Evolutionary conservation across 2,329 filamentous ascomycete species (phyloP).

Genomic region (Xylariaceae sp.): DNA sequence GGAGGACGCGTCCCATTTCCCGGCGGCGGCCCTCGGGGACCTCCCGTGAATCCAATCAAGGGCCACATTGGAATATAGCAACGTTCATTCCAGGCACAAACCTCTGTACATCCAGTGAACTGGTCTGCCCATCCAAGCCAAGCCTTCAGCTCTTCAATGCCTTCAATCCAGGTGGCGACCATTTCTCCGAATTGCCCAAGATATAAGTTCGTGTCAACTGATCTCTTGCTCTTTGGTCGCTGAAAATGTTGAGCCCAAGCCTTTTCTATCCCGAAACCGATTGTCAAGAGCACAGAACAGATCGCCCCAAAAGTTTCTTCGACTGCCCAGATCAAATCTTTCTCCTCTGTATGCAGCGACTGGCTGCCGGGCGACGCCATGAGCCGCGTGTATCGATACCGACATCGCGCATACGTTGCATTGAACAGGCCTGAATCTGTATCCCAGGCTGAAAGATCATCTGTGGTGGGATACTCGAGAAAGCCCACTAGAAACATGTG

Average conservation of each 20-base stretch:
- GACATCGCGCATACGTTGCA: constrained; percentile 36
- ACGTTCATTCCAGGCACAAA: constrained; percentile 38
- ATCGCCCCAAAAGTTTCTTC: constrained; percentile 36
- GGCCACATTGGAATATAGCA: constrained; percentile 52
- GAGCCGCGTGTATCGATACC: constrained; percentile 35
- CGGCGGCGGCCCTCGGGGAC: constrained; percentile 8
- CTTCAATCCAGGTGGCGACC: constrained; percentile 23
- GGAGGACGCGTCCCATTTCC: constrained; percentile 8
- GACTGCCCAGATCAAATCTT: constrained; percentile 32
- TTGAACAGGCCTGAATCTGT: constrained; percentile 29
- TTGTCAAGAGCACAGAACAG: constrained; percentile 36
- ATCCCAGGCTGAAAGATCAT: constrained; percentile 25
- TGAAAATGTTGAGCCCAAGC: constrained; percentile 26
- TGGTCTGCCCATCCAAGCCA: constrained; percentile 49
- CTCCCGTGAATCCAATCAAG: constrained; percentile 18
- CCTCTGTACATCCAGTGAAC: constrained; percentile 35
- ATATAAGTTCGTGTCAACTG: too few relatives aligned
- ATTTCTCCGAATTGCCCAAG: constrained; percentile 1
- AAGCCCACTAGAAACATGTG: constrained; percentile 41
- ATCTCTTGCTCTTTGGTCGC: background rate
- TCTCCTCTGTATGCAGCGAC: constrained; percentile 29
- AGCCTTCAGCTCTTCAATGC: constrained; percentile 39
- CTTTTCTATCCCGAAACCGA: constrained; percentile 38
- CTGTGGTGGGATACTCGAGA: constrained; percentile 36
- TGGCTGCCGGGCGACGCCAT: constrained; percentile 19